Evolutionary conservation across 768 basidiomycete species (phyloP).

Genomic region (Boletus tomentosulus): DNA sequence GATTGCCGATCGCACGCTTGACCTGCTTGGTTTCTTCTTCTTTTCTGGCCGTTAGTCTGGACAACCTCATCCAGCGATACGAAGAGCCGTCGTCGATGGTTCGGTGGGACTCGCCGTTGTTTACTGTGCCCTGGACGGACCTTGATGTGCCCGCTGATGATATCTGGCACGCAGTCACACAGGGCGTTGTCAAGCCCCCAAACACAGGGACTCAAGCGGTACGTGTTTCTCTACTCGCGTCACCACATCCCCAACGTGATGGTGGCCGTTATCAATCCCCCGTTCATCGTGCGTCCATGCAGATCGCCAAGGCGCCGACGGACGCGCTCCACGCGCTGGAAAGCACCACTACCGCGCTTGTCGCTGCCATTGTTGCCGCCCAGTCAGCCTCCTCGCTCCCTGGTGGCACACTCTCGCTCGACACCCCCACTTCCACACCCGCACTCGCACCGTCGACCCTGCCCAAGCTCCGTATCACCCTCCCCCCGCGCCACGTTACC

Average conservation of each 20-base stretch:
- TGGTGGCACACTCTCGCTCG: slow-evolving; percentile 38
- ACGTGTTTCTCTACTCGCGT: slow-evolving; percentile 25
- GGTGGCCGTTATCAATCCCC: not conserved
- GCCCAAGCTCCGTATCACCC: slow-evolving; percentile 45
- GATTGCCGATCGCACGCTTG: not conserved
- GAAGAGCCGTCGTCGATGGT: slow-evolving; percentile 98
- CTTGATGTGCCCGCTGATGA: slow-evolving; percentile 56
- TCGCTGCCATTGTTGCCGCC: slow-evolving; percentile 66
- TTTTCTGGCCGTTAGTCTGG: not conserved
- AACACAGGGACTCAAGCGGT: slow-evolving; percentile 80
- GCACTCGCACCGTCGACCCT: slow-evolving; percentile 1
- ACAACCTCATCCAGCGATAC: slow-evolving; percentile 68
- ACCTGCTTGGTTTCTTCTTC: not conserved
- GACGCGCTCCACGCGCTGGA: slow-evolving; percentile 88
- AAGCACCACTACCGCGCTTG: slow-evolving; percentile 63
- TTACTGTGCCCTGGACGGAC: slow-evolving; percentile 78
- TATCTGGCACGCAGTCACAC: slow-evolving; percentile 80
- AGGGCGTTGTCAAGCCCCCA: slow-evolving; percentile 78
- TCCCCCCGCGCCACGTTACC: slow-evolving; percentile 71
- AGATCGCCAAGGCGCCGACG: slow-evolving; percentile 81
- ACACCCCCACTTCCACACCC: slow-evolving; percentile 40
- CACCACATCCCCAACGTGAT: not conserved
- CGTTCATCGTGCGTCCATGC: not conserved
- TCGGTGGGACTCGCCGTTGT: slow-evolving; percentile 97
- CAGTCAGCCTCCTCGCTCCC: slow-evolving; percentile 47